Evolutionary conservation across 805 yeast species (phyloP).

Genomic region (Tetrapisispora iriomotensis): DNA sequence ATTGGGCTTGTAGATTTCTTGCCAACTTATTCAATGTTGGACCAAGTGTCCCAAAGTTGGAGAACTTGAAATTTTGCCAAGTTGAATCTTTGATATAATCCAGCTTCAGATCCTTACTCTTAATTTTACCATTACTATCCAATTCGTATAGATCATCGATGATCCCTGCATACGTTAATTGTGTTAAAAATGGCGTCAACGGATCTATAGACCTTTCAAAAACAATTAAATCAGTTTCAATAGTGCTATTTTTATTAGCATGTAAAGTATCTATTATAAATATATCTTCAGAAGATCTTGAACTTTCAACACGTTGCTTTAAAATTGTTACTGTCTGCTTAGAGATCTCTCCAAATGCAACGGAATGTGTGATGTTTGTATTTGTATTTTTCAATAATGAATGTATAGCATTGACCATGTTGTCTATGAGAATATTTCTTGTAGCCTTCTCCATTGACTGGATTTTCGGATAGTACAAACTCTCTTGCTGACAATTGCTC

Average conservation of each 20-base stretch:
- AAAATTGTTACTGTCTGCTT: constrained; percentile 12
- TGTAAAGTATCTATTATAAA: constrained; percentile 24
- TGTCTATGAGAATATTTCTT: constrained; percentile 19
- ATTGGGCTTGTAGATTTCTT: constrained; percentile 55
- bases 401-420: constrained; percentile 20
- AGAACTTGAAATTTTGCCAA: constrained; percentile 41
- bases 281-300: constrained; percentile 9
- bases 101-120: constrained; percentile 15
- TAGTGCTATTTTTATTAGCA: constrained; percentile 32
- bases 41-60: constrained; percentile 77
- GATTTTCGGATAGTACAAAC: constrained; percentile 17
- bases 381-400: constrained; percentile 15
- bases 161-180: constrained; percentile 73
- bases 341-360: constrained; percentile 21
- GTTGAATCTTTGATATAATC: constrained; percentile 20
- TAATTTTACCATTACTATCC: constrained; percentile 31
- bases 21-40: constrained; percentile 61
- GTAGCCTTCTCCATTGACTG: constrained; percentile 18
- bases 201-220: constrained; percentile 72
- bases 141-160: constrained; percentile 61
- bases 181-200: constrained; percentile 61
- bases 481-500: constrained; percentile 18
- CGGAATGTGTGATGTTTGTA: constrained; percentile 18
- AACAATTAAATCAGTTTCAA: constrained; percentile 62
- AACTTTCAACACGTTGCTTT: constrained; percentile 10